Evolutionary conservation across 2,329 filamentous ascomycete species (phyloP).

Genomic region (Xylaria sp.): DNA sequence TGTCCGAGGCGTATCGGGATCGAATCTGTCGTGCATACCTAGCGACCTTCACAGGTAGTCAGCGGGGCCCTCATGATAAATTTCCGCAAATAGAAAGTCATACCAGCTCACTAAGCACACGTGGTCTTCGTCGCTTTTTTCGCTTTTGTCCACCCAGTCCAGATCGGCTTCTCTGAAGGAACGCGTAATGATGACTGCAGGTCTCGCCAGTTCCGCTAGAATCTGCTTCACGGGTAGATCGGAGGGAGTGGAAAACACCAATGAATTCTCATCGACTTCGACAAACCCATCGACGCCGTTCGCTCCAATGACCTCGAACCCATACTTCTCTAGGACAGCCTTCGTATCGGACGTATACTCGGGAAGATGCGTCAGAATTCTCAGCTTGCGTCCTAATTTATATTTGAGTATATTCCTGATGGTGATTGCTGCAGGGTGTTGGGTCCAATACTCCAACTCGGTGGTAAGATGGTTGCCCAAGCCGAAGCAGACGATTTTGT

Average conservation of each 20-base stretch:
- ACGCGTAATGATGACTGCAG: slow-evolving; percentile 15
- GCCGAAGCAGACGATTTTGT: slow-evolving; percentile 27
- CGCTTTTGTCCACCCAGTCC: neutral
- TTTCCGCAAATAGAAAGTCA: neutral
- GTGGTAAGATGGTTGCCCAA: neutral
- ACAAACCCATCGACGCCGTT: slow-evolving; percentile 20
- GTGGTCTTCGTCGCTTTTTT: too few relatives aligned
- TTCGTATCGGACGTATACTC: neutral
- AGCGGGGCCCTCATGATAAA: neutral
- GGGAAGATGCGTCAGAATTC: slow-evolving; percentile 18
- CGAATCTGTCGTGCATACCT: neutral
- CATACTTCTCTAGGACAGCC: neutral
- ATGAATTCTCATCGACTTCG: slow-evolving; percentile 22
- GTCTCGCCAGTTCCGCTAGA: slow-evolving; percentile 20
- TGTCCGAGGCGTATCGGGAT: slow-evolving; percentile 17
- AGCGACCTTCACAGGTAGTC: neutral
- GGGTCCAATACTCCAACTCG: neutral
- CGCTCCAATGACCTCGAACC: slow-evolving; percentile 7
- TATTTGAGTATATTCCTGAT: neutral
- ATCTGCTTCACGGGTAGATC: slow-evolving; percentile 7
- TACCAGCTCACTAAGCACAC: too few relatives aligned
- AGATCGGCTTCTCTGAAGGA: neutral
- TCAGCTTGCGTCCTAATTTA: neutral
- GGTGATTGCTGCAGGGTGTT: neutral
- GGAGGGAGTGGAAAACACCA: slow-evolving; percentile 5